Percentiles rank a stretch among this genome's conserved stretches.
These are phyloP conservation scores for Dactylellina sp. DNA, from an alignment of 2,329 filamentous ascomycete genomes.

Conservation along the genomic window DNA sequence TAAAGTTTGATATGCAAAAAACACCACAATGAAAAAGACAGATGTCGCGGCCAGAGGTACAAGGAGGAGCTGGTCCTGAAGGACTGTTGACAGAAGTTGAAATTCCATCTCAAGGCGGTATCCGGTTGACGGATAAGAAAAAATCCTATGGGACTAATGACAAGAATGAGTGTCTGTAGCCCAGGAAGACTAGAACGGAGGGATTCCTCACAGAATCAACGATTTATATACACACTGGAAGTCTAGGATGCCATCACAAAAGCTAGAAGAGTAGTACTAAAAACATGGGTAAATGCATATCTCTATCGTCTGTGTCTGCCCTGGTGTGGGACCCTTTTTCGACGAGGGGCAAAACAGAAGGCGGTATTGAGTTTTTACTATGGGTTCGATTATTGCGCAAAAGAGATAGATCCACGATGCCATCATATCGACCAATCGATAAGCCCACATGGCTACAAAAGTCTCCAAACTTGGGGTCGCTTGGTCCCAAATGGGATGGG, in stretches of 20 bases:
- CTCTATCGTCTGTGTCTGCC: conserved; percentile 6
- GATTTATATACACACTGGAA: conserved; percentile 1
- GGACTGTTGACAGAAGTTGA: conserved; percentile 37
- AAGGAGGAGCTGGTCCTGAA: conserved; percentile 34
- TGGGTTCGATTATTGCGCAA: conserved; percentile 4
- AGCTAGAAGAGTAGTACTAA: background rate
- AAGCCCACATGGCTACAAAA: conserved; percentile 26
- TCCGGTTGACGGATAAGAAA: conserved; percentile 22
- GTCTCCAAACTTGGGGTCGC: background rate
- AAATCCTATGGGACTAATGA: background rate
- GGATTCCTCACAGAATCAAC: too few species aligned
- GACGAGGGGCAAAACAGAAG: conserved; percentile 14
- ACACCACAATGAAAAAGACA: conserved; percentile 14
- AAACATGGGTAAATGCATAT: conserved; percentile 15
- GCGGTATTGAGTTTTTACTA: background rate
- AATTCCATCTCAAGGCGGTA: conserved; percentile 39
- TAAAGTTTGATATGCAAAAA: conserved; percentile 26
- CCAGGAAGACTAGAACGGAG: too few species aligned
- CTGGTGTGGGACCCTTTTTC: conserved; percentile 20
- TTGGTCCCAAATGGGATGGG: background rate
- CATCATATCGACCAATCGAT: conserved; percentile 34
- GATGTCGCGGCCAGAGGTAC: conserved; percentile 20
- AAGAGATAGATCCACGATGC: background rate
- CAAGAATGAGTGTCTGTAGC: background rate
- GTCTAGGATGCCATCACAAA: background rate